Base-by-base conservation (phyloP, 805 yeast species). In the Sugiyamaella floridensis region DNA sequence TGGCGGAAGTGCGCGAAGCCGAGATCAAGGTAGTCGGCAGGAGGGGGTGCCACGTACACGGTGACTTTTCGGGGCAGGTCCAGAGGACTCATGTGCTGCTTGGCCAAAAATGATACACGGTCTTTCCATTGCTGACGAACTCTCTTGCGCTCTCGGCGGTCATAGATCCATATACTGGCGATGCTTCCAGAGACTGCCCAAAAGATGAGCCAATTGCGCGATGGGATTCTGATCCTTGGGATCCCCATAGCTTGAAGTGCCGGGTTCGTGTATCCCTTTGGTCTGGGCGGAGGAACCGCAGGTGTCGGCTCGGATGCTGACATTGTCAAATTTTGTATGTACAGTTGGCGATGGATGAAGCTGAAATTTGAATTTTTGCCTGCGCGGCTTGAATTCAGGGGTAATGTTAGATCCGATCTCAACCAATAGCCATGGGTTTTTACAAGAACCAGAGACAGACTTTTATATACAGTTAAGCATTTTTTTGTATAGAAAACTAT, bases 41-140 rank as follows among this genome's bases (percentile, higher is more conserved):
- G 98, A 8, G 98, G 97, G n/a, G 99, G 99, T 0, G 96, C 95
- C 52, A 90, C 78, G 66, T 83, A 90, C 1, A 93, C 82, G 1
- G 86, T 81, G 46, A 93, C 72, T 60, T 83, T 86, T 54, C 99
- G 76, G 1, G 96, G 88, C 18, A 77, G 61, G 50, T 76, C 74
- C 53, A 78, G 70, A 1, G 81, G 67, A 1, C 43, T 47, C 43
- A 82, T 60, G 15, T 78, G 77, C 26, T 66, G 73, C 22, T 77
- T 65, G 12, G 92, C 80, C 45, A 78, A 66, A 14, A 67, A 69
- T 45, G 79, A 70, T 2, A 88, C 95, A 48, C 71, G 60, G 16
- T 74, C 74, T 74, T 85, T 81, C 78, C 86, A 88, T 55, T 77
- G 73, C 43, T 76, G 70, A 42, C 97, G 71, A 22, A 85, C 76